Evolutionary conservation across 2,329 filamentous ascomycete genomes (phyloP).

Genomic region (Pseudogymnoascus sp.): DNA sequence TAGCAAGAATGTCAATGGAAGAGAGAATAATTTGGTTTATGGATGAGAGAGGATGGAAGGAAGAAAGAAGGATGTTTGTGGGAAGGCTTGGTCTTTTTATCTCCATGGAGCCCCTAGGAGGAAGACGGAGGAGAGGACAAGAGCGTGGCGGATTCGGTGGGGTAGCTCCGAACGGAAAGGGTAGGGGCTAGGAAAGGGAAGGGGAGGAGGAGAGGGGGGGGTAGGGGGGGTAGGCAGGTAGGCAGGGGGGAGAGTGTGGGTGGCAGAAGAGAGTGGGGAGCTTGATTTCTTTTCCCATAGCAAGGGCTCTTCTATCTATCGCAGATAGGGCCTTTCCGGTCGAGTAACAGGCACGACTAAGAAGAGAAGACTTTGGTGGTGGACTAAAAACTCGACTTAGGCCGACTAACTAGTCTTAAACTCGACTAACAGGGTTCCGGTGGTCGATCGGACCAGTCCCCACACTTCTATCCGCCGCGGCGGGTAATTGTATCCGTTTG

Average conservation of each 20-base stretch:
- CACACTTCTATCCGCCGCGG: slow-evolving; percentile 3
- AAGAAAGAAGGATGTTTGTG: neutral
- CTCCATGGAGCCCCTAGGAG: neutral
- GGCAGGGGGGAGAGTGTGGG: neutral
- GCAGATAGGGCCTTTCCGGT: slow-evolving; percentile 1
- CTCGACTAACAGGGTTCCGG: neutral
- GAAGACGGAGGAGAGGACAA: neutral
- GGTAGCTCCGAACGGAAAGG: slow-evolving; percentile 2
- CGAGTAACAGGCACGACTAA: slow-evolving; percentile 5
- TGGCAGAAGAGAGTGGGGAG: slow-evolving; percentile 5
- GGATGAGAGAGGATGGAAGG: neutral
- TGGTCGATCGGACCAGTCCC: neutral
- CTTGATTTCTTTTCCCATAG: slow-evolving; percentile 3
- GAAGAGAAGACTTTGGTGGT: neutral
- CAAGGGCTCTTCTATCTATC: neutral
- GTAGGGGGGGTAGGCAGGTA: no score
- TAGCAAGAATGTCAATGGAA: neutral
- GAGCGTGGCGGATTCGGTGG: neutral
- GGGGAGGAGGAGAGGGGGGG: neutral
- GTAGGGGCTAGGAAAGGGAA: neutral
- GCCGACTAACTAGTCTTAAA: neutral
- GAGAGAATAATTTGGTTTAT: neutral
- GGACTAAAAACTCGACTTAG: no score
- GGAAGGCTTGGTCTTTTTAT: slow-evolving; percentile 1
- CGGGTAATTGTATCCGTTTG: slow-evolving; percentile 1